Conservation (phyloP, 2,329 filamentous ascomycete genomes). For the Calonectria fujianensis region DNA sequence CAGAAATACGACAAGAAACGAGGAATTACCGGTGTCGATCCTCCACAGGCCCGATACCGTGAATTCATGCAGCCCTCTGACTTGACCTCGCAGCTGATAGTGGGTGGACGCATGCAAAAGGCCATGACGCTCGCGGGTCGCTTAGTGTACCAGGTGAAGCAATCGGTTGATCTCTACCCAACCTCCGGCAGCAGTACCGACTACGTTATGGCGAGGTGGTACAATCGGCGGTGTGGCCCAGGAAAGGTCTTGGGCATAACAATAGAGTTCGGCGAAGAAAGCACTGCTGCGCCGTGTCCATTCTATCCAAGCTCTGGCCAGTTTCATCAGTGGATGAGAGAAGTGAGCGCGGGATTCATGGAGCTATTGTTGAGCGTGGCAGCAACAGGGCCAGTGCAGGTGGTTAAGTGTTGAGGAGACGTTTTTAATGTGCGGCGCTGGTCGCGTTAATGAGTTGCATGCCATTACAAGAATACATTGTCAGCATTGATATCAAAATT, state of each 20-base stretch:
- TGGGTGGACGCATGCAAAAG: conserved; percentile 59
- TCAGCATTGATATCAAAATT: not conserved
- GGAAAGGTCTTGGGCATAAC: conserved; percentile 66
- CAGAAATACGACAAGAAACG: conserved; percentile 70
- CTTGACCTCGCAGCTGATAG: conserved; percentile 56
- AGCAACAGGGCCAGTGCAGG: conserved; percentile 40
- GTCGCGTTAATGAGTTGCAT: not conserved
- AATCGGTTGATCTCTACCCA: conserved; percentile 66
- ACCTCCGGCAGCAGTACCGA: conserved; percentile 68
- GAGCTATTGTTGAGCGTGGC: conserved; percentile 63
- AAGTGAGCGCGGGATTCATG: conserved; percentile 69
- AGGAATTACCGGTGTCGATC: conserved; percentile 65
- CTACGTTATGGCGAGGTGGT: conserved; percentile 67
- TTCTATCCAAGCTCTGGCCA: conserved; percentile 68
- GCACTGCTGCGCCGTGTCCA: conserved; percentile 54
- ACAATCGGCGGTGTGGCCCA: conserved; percentile 57
- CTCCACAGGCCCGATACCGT: conserved; percentile 61
- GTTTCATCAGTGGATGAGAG: conserved; percentile 66
- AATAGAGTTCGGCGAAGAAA: conserved; percentile 67
- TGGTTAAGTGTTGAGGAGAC: conserved; percentile 45
- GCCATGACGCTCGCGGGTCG: conserved; percentile 64
- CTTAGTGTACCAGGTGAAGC: conserved; percentile 61
- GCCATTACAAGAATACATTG: not conserved
- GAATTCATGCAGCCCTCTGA: conserved; percentile 67
- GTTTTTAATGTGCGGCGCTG: not conserved